phyloP scores from a whole-genome alignment of 176 grass and related monocot genomes.

The Miscanthus lutarioriparius region DNA sequence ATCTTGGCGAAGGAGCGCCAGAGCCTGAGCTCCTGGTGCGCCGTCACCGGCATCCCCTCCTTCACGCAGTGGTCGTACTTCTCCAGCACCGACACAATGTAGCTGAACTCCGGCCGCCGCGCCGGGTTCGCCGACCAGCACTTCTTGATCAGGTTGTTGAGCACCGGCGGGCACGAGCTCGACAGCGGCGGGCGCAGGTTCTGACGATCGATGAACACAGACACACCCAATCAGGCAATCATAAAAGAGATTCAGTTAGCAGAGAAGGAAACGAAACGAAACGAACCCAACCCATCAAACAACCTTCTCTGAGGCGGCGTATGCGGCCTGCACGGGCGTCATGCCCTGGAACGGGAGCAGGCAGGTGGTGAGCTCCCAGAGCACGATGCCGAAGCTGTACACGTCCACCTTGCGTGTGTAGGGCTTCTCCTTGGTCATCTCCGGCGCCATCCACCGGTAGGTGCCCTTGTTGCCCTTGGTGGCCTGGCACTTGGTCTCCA shows the following conservation, averaged over 20 bases:
- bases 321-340: constrained; percentile 95
- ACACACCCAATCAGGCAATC: neutral
- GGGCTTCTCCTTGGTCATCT: constrained; percentile 97
- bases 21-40: constrained; percentile 73
- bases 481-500: constrained; percentile 70
- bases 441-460: constrained; percentile 98
- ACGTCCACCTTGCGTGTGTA: constrained; percentile 97
- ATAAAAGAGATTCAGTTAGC: too few relatives aligned
- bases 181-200: constrained; percentile 86
- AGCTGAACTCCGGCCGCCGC: constrained; percentile 86
- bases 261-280: neutral
- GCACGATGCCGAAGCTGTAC: constrained; percentile 96
- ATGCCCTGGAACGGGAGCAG: constrained; percentile 95
- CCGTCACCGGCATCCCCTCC: constrained; percentile 71
- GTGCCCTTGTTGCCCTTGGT: constrained; percentile 96
- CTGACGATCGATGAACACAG: constrained; percentile 25
- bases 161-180: constrained; percentile 64
- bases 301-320: constrained; percentile 89
- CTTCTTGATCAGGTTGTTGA: constrained; percentile 86
- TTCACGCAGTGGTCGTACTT: constrained; percentile 91
- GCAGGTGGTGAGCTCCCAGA: constrained; percentile 98
- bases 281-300: neutral
- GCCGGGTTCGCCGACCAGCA: constrained; percentile 88
- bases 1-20: constrained; percentile 62
- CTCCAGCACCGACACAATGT: constrained; percentile 91